phyloP scores from a whole-genome alignment of 2,329 filamentous ascomycete species.

The Fusarium liriodendri region DNA sequence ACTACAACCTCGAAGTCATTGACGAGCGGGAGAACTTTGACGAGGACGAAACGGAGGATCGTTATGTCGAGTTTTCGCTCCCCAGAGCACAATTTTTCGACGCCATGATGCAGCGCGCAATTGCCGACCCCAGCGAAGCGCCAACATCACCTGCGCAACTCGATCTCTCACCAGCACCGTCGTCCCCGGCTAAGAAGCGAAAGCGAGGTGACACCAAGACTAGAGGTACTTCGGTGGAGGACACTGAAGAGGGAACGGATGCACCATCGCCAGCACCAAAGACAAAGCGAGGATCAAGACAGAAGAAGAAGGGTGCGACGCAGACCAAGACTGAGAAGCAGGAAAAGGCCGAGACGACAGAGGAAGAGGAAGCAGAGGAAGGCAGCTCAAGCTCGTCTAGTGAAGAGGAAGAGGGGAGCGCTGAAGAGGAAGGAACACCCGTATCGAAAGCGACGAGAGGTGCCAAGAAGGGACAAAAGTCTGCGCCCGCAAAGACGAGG shows the following conservation, averaged over 20 bases:
- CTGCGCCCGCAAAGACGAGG: conserved; percentile 39
- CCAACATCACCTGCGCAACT: conserved; percentile 59
- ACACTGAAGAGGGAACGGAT: conserved; percentile 60
- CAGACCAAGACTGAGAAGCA: conserved; percentile 53
- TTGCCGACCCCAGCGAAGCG: conserved; percentile 60
- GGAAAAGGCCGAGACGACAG: conserved; percentile 50
- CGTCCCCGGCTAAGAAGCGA: conserved; percentile 55
- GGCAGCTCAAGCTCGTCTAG: conserved; percentile 50
- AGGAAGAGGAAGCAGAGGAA: conserved; percentile 53
- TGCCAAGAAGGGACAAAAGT: conserved; percentile 48
- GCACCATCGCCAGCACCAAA: conserved; percentile 49
- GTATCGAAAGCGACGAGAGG: conserved; percentile 52
- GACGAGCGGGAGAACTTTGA: conserved; percentile 84
- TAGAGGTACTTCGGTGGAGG: conserved; percentile 59
- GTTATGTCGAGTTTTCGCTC: conserved; percentile 75
- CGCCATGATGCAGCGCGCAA: conserved; percentile 58
- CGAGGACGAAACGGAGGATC: conserved; percentile 67
- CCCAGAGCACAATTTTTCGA: conserved; percentile 61
- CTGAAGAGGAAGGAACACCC: conserved; percentile 52
- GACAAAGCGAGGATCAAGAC: conserved; percentile 56
- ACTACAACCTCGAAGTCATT: conserved; percentile 88
- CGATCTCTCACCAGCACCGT: conserved; percentile 51
- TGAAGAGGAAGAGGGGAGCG: conserved; percentile 49
- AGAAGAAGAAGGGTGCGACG: conserved; percentile 57
- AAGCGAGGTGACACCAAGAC: conserved; percentile 57